phyloP scores from a whole-genome alignment of 2,329 filamentous ascomycete genomes.

The Paecilomyces dactylethromorphus region DNA sequence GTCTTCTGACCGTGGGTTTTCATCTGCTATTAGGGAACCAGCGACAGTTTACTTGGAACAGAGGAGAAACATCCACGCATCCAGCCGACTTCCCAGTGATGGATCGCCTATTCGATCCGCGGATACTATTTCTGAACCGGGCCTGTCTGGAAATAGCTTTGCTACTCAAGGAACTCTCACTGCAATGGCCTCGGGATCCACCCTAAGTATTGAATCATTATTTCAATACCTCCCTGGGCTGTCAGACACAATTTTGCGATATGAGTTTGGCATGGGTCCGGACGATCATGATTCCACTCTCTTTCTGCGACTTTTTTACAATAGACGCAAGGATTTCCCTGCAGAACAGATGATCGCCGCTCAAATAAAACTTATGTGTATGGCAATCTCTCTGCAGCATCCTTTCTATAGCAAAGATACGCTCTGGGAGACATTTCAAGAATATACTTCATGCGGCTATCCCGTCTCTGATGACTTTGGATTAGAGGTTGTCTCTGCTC shows the following conservation, averaged over 20 bases:
- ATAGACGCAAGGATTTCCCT: conserved; percentile 20
- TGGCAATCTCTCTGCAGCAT: conserved; percentile 33
- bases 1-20: conserved; percentile 15
- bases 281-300: conserved; percentile 33
- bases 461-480: conserved; percentile 27
- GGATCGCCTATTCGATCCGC: not conserved
- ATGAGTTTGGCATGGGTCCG: conserved; percentile 29
- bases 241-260: conserved; percentile 21
- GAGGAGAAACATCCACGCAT: conserved; percentile 21
- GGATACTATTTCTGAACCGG: not conserved
- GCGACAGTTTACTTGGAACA: conserved; percentile 17
- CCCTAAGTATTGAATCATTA: conserved; percentile 13
- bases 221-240: conserved; percentile 22
- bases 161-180: not conserved
- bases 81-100: conserved; percentile 1
- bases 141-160: not conserved
- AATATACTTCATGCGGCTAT: conserved; percentile 27
- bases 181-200: not conserved
- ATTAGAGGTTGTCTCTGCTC: conserved; percentile 27
- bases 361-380: conserved; percentile 29
- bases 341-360: conserved; percentile 21
- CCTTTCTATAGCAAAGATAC: conserved; percentile 27
- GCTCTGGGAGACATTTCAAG: conserved; percentile 26
- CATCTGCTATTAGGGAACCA: conserved; percentile 10
- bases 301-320: conserved; percentile 37